Conservation (phyloP, 345 rosid species). For the Euphorbia lathyris region DNA sequence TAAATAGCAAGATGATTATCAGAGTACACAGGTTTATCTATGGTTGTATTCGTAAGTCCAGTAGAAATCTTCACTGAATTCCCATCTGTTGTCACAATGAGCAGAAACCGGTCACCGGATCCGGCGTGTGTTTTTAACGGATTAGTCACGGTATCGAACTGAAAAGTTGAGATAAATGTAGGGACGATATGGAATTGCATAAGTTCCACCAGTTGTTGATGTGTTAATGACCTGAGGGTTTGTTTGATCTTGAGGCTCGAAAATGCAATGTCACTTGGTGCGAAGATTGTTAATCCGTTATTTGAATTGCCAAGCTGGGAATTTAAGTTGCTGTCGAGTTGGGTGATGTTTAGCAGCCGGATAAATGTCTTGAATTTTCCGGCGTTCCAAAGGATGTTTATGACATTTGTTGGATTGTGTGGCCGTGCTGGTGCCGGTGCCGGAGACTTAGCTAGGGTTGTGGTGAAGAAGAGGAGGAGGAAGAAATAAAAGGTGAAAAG, state of each 20-base stretch:
- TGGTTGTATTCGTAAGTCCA: constrained; percentile 29
- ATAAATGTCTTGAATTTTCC: constrained; percentile 18
- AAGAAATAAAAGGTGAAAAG: neutral
- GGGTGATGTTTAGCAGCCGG: constrained; percentile 22
- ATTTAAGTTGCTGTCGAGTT: constrained; percentile 22
- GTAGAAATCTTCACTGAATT: constrained; percentile 19
- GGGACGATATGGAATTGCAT: constrained; percentile 42
- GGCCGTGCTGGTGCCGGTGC: constrained; percentile 28
- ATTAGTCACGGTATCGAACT: constrained; percentile 41
- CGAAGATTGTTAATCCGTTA: constrained; percentile 24
- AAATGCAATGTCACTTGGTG: constrained; percentile 26
- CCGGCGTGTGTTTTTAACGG: constrained; percentile 41
- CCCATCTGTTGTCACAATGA: constrained; percentile 27
- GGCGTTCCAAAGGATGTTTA: constrained; percentile 39
- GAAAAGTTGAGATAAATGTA: constrained; percentile 24
- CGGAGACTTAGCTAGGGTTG: constrained; percentile 10
- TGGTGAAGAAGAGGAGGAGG: neutral
- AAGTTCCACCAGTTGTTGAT: constrained; percentile 27
- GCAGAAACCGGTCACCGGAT: constrained; percentile 22
- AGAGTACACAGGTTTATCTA: constrained; percentile 25
- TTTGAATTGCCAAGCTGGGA: constrained; percentile 15
- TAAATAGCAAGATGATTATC: constrained; percentile 35
- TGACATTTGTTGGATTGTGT: constrained; percentile 43
- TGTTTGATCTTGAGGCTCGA: constrained; percentile 15
- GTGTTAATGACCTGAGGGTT: constrained; percentile 15